A percentile compares a stretch with the other conserved stretches of the same genome.
Conservation (phyloP, 2,329 filamentous ascomycete species). For the Mycocentrospora acerina region DNA sequence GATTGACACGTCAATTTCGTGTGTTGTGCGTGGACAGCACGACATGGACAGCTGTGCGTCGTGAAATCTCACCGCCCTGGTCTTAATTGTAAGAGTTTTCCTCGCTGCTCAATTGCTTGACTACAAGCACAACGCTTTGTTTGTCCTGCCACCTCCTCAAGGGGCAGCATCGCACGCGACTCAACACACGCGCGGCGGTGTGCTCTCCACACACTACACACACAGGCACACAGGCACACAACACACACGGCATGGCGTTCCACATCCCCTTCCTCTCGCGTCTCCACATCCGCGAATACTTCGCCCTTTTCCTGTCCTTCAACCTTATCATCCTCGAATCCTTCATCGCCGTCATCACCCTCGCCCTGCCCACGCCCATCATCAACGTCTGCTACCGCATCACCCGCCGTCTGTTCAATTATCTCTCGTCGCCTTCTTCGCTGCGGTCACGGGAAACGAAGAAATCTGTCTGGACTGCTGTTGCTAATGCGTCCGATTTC, state of each 20-base stretch:
- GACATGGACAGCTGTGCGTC: too few species aligned
- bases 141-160: too few species aligned
- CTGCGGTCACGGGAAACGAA: slow-evolving; percentile 68
- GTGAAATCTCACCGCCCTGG: too few species aligned
- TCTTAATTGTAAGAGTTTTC: neutral
- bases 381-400: slow-evolving; percentile 80
- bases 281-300: slow-evolving; percentile 70
- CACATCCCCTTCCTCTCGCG: slow-evolving; percentile 65
- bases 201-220: too few species aligned
- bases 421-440: slow-evolving; percentile 68
- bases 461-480: slow-evolving; percentile 72
- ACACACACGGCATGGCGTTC: slow-evolving; percentile 42
- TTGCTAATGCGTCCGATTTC: slow-evolving; percentile 88
- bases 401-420: slow-evolving; percentile 81
- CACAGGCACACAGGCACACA: neutral
- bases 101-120: neutral
- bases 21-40: too few species aligned
- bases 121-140: neutral
- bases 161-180: neutral
- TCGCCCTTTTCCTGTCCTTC: slow-evolving; percentile 82
- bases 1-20: too few species aligned
- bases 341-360: slow-evolving; percentile 79
- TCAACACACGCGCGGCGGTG: neutral
- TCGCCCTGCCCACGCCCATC: slow-evolving; percentile 80
- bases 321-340: slow-evolving; percentile 79